Conservation (phyloP, 2,329 filamentous ascomycete species). For the Penicillium sp. region DNA sequence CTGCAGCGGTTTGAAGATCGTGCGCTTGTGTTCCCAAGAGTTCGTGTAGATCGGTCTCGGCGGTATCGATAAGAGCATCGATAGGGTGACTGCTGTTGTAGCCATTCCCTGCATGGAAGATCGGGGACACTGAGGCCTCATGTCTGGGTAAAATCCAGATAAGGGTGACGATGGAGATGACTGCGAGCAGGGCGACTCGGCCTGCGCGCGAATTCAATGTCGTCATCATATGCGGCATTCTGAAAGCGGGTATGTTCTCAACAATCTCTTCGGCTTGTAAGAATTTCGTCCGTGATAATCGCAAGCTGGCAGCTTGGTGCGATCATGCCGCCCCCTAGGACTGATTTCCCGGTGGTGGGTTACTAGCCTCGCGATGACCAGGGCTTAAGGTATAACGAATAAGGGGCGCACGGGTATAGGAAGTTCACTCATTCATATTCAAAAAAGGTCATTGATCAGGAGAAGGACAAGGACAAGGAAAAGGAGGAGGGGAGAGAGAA, state of each 20-base stretch:
- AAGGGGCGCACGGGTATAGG: neutral
- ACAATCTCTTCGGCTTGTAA: neutral
- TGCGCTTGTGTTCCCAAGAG: conserved; percentile 26
- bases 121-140: neutral
- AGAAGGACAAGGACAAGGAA: neutral
- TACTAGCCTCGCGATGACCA: neutral
- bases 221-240: neutral
- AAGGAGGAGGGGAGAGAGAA: neutral
- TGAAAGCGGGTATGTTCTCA: neutral
- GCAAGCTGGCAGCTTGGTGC: neutral
- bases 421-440: neutral
- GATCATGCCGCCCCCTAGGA: neutral
- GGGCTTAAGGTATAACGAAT: neutral
- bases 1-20: conserved; percentile 32
- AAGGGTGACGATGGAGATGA: neutral
- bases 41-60: conserved; percentile 10
- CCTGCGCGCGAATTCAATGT: conserved; percentile 3
- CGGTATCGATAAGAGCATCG: conserved; percentile 13
- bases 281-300: neutral
- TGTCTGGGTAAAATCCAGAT: neutral
- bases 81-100: conserved; percentile 12
- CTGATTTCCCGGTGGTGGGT: neutral
- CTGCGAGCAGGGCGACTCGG: neutral
- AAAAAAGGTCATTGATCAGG: neutral
- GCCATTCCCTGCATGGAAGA: neutral